Conservation (phyloP, 2,329 filamentous ascomycete genomes). For the Sporothrix protearum region DNA sequence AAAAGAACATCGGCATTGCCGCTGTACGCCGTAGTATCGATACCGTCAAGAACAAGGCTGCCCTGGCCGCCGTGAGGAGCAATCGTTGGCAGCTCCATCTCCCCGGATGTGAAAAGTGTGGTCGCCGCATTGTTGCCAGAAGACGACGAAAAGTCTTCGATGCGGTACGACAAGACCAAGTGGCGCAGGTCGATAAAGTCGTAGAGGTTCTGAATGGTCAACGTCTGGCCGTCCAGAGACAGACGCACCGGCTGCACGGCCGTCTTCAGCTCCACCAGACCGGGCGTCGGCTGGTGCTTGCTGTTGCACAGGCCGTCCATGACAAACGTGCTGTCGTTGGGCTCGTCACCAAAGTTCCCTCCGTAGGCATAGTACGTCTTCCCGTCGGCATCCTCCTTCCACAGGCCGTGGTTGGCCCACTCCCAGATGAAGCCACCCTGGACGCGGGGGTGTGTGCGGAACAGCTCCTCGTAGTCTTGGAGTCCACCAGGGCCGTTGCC, state of each 20-base stretch:
- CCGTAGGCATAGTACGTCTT: conserved; percentile 56
- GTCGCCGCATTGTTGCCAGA: conserved; percentile 24
- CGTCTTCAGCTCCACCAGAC: conserved; percentile 55
- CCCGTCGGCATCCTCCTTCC: conserved; percentile 43
- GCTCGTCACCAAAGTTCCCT: conserved; percentile 59
- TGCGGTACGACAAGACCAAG: conserved; percentile 42
- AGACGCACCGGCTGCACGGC: conserved; percentile 53
- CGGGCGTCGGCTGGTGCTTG: conserved; percentile 53
- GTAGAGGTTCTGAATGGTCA: conserved; percentile 46
- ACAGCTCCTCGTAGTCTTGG: conserved; percentile 64
- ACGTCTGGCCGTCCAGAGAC: conserved; percentile 31
- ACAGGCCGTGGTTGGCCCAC: conserved; percentile 60
- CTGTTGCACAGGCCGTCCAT: conserved; percentile 58
- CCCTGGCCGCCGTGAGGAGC: conserved; percentile 38
- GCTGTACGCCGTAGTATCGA: conserved; percentile 43
- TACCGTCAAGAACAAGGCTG: conserved; percentile 36
- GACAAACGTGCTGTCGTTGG: conserved; percentile 59
- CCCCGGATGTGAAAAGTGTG: conserved; percentile 36
- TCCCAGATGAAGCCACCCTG: conserved; percentile 68
- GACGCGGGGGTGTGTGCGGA: conserved; percentile 56
- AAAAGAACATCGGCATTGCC: conserved; percentile 17
- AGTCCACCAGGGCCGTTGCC: conserved; percentile 69
- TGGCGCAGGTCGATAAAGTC: conserved; percentile 47
- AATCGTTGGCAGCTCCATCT: conserved; percentile 42
- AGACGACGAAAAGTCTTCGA: conserved; percentile 40